phyloP scores from a whole-genome alignment of 805 yeast species.

The Lipomyces sp. region DNA sequence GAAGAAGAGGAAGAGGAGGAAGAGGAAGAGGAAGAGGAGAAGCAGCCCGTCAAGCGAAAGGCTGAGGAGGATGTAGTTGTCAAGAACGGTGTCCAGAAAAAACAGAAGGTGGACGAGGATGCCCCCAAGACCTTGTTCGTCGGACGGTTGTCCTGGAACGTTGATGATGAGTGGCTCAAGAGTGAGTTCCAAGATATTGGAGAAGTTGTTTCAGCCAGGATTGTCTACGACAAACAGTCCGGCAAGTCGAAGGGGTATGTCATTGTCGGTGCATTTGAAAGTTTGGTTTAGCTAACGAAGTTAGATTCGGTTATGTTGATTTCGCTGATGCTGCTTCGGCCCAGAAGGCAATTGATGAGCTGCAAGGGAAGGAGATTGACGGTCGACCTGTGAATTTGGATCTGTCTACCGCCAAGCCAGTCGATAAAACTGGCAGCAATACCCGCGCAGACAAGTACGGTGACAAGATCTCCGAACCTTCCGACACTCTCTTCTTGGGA shows the following conservation, averaged over 20 bases:
- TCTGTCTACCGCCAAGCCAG: slow-evolving; percentile 84
- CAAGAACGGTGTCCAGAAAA: slow-evolving; percentile 55
- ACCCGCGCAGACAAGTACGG: slow-evolving; percentile 91
- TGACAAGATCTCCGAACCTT: slow-evolving; percentile 87
- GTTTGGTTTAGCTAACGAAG: neutral
- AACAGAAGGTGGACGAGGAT: slow-evolving; percentile 52
- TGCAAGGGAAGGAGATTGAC: slow-evolving; percentile 93
- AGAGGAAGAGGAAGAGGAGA: slow-evolving; percentile 43
- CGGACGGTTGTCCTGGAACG: slow-evolving; percentile 96
- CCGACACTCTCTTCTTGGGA: slow-evolving; percentile 95
- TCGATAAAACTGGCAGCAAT: slow-evolving; percentile 53
- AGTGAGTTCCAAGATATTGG: slow-evolving; percentile 82
- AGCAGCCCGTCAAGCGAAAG: slow-evolving; percentile 46
- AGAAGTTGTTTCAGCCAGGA: slow-evolving; percentile 88
- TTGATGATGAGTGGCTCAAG: slow-evolving; percentile 93
- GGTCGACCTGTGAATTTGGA: slow-evolving; percentile 97
- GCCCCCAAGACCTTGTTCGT: slow-evolving; percentile 80
- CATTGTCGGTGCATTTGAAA: neutral
- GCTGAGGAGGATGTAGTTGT: slow-evolving; percentile 53
- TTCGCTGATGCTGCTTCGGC: slow-evolving; percentile 78
- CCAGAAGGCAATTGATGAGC: slow-evolving; percentile 79
- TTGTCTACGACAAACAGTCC: slow-evolving; percentile 87
- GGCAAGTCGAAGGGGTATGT: slow-evolving; percentile 91
- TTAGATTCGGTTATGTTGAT: slow-evolving; percentile 72
- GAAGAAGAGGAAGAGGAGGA: slow-evolving; percentile 48